A percentile compares a stretch with the other conserved stretches of the same genome.
These are phyloP conservation scores for Malus sieversii DNA, from an alignment of 306 rosid genomes.

Conservation along the genomic window DNA sequence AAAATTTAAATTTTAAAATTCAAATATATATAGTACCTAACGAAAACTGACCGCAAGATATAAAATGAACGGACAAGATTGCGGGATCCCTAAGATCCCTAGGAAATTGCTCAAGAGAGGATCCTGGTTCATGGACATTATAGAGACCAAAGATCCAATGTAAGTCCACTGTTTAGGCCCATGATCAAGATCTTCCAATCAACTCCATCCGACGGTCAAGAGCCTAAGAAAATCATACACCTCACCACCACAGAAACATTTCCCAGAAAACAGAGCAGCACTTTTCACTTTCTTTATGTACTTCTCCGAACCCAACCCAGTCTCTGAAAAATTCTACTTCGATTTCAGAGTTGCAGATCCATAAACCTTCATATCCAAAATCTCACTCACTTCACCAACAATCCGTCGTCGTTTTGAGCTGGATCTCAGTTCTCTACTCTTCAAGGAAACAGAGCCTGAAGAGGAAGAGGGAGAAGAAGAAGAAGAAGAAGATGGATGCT, in stretches of 20 bases:
- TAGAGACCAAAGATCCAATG: background rate
- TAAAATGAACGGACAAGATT: no score
- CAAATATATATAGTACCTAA: no score
- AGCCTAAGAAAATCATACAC: background rate
- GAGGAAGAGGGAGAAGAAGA: background rate
- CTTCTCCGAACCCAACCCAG: background rate
- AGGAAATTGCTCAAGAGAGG: no score
- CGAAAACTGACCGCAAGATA: no score
- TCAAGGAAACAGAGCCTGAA: background rate
- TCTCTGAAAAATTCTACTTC: background rate
- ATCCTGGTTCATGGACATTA: background rate
- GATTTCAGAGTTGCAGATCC: background rate
- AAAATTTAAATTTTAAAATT: no score
- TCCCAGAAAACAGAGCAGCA: background rate
- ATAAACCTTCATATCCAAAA: background rate
- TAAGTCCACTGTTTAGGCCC: background rate
- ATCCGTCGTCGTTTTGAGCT: background rate
- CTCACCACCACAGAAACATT: background rate
- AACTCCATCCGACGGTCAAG: background rate
- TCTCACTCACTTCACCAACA: background rate
- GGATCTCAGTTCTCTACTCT: background rate
- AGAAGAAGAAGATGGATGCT: constrained; percentile 49
- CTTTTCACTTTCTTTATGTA: background rate
- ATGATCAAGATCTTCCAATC: background rate
- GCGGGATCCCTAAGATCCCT: no score